Percentiles rank a stretch among this genome's conserved stretches.
Conservation (phyloP, 495 filamentous ascomycete species). For the Staphylotrichum tortipilum region DNA sequence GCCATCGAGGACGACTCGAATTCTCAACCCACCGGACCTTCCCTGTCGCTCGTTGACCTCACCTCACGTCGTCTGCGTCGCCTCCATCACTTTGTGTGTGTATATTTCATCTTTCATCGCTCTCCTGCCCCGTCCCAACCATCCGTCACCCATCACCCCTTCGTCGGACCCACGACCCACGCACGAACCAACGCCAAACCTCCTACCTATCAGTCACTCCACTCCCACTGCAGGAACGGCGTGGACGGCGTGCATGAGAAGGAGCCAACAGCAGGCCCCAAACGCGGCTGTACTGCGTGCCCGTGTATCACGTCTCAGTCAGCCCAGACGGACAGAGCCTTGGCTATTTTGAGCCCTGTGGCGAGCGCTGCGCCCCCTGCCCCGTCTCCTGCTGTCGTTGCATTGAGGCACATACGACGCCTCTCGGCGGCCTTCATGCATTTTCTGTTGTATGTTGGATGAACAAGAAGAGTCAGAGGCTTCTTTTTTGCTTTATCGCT, state of each 20-base stretch:
- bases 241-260: background rate
- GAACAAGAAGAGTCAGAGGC: background rate
- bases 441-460: background rate
- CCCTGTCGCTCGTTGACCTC: background rate
- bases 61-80: too few relatives aligned
- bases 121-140: too few relatives aligned
- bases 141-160: too few relatives aligned
- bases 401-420: background rate
- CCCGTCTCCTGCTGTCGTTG: too few relatives aligned
- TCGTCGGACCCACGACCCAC: too few relatives aligned
- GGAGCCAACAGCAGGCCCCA: background rate
- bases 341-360: background rate
- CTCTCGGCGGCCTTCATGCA: background rate
- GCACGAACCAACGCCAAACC: too few relatives aligned
- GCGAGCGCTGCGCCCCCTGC: background rate
- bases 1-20: too few relatives aligned
- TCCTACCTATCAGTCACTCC: too few relatives aligned
- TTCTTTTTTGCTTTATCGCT: background rate
- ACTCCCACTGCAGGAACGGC: background rate
- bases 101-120: too few relatives aligned
- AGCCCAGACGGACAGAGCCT: background rate
- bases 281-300: background rate
- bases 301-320: background rate
- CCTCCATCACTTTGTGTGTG: too few relatives aligned
- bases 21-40: background rate